These are phyloP conservation scores for Penstemon davidsonii DNA, from an alignment of 257 asterid genomes.

Conservation along the genomic window DNA sequence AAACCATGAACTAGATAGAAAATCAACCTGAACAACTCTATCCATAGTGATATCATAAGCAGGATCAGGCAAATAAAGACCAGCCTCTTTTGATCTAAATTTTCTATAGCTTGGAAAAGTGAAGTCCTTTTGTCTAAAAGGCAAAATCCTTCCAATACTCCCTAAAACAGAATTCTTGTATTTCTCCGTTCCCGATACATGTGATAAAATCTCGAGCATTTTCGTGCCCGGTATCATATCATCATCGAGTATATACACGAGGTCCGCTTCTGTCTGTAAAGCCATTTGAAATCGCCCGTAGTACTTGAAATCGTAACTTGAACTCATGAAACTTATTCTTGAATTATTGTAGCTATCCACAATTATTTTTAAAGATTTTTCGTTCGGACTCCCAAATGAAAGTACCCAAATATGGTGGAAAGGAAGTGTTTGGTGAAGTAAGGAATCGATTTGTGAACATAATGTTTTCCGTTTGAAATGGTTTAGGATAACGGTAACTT, in stretches of 20 bases:
- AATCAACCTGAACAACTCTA: not conserved
- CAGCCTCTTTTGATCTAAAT: too few relatives aligned
- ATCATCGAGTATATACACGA: constrained; percentile 80
- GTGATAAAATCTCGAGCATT: constrained; percentile 78
- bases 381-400: constrained; percentile 89
- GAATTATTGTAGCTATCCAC: constrained; percentile 69
- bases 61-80: too few relatives aligned
- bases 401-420: constrained; percentile 92
- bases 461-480: constrained; percentile 88
- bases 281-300: constrained; percentile 96
- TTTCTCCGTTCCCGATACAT: constrained; percentile 86
- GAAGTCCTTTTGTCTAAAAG: constrained; percentile 46
- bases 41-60: too few relatives aligned
- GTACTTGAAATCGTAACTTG: constrained; percentile 86
- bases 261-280: constrained; percentile 77
- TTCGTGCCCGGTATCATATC: constrained; percentile 93
- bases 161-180: constrained; percentile 83
- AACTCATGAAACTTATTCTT: constrained; percentile 71
- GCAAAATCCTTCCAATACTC: constrained; percentile 91
- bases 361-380: constrained; percentile 51
- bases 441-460: constrained; percentile 78
- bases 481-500: constrained; percentile 74
- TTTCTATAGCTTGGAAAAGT: too few relatives aligned
- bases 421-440: constrained; percentile 74
- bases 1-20: too few relatives aligned